Conservation (phyloP, 345 rosid species). For the Odontarrhena argentea region DNA sequence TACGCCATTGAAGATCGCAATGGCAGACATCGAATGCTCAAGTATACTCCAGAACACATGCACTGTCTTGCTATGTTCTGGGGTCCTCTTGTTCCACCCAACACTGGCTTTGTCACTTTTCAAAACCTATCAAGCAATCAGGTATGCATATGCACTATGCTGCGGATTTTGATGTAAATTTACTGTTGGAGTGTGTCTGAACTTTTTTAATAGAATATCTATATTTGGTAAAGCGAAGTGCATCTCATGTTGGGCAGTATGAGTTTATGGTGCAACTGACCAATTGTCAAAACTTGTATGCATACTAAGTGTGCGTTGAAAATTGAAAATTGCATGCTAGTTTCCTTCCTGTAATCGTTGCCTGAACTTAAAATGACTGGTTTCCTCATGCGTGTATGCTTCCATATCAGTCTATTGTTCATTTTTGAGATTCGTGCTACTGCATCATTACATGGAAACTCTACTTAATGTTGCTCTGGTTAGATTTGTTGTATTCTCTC, state of each 20-base stretch:
- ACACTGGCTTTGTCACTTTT: constrained; percentile 85
- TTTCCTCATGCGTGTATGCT: constrained; percentile 4
- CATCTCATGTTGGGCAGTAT: constrained; percentile 14
- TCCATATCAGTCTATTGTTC: neutral
- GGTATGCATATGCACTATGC: constrained; percentile 46
- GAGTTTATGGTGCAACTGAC: constrained; percentile 22
- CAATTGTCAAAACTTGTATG: constrained; percentile 13
- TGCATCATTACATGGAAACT: constrained; percentile 15
- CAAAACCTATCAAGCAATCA: constrained; percentile 77
- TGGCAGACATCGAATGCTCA: constrained; percentile 94
- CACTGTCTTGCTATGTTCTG: constrained; percentile 95
- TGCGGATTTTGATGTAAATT: constrained; percentile 8
- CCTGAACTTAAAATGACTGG: constrained; percentile 17
- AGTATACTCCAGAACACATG: constrained; percentile 96
- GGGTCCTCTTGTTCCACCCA: constrained; percentile 98
- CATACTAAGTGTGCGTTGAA: constrained; percentile 2
- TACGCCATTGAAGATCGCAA: constrained; percentile 80
- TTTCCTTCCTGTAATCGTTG: neutral
- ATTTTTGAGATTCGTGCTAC: constrained; percentile 2
- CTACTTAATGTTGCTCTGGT: constrained; percentile 1
- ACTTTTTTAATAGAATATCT: constrained; percentile 23
- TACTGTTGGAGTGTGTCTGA: constrained; percentile 13
- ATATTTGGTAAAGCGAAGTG: constrained; percentile 18
- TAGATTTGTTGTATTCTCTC: constrained; percentile 17
- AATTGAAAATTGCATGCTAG: constrained; percentile 1